Base-by-base conservation (phyloP, 2,329 filamentous ascomycete genomes). In the Pseudogymnoascus sp. region DNA sequence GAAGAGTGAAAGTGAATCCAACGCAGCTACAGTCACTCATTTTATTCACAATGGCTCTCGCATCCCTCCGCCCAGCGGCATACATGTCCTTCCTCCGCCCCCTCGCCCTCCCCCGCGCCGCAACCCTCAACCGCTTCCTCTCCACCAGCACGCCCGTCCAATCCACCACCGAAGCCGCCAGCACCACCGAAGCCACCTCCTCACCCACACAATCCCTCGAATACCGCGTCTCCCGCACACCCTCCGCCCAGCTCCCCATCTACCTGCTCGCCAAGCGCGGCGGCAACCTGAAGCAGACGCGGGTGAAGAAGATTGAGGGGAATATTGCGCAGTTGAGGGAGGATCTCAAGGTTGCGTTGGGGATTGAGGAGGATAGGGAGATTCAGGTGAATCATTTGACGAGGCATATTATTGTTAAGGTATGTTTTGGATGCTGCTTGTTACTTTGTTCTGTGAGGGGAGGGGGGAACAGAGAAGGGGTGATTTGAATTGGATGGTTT, bases 291-390 rank as follows among this genome's bases (percentile, higher is more conserved):
- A 84, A 86, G 70, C 77, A 89, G 70, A 96, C 93, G 4, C 76
- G 85, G 63, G 77, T 99, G 63, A 89, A 91, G 74, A 92, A 90
- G 76, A 82, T 93, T 60, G 86, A 91, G 63, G 95, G 95, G 14
- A 83, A 96, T 73, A 71, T 86, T 60, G 75, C 78, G 33, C 82
- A 79, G 2, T 73, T 98, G 67, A 81, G 84, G 65, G 75, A 82
- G 37, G 88, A 92, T 68, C 73, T 98, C 63, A 77, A 80, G 38
- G 72, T 76, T 19, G 82, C 80, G 10, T 74, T 96, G 65, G 76
- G 79, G 1, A 71, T 93, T 43, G 75, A 81, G 24, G 56, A 60
- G 72, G 60, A 70, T 38, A 72, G 80, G 60, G 78, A 82, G 12
- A 77, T 85, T 6, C 78, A 87, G 43, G 77, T 73, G 14, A 71